These are phyloP conservation scores for Mycena belliarum DNA, from an alignment of 768 basidiomycete species.

Conservation along the genomic window DNA sequence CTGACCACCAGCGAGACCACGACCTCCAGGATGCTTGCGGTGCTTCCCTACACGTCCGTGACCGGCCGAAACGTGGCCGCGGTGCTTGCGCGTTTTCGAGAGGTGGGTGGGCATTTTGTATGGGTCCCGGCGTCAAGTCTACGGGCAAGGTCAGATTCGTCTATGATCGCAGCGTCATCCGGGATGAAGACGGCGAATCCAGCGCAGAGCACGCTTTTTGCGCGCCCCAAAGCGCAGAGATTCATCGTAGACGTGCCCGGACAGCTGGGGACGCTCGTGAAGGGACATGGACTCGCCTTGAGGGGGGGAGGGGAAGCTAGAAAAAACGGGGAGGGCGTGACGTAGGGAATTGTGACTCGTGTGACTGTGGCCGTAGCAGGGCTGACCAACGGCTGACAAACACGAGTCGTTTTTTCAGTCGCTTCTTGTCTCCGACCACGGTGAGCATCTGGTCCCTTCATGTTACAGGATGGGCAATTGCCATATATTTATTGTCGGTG, in stretches of 20 bases:
- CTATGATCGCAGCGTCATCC: too few species aligned
- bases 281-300: too few species aligned
- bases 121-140: background rate
- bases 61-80: conserved; percentile 99
- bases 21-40: conserved; percentile 99
- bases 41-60: conserved; percentile 99
- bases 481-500: conserved; percentile 80
- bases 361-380: too few species aligned
- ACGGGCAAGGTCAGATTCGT: background rate
- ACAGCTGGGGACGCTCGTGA: too few species aligned
- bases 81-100: conserved; percentile 98
- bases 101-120: conserved; percentile 87
- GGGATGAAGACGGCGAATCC: background rate
- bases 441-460: background rate
- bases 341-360: too few species aligned
- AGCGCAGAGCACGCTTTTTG: too few species aligned
- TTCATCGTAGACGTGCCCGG: too few species aligned
- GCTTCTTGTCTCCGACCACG: background rate
- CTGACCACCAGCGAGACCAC: conserved; percentile 99
- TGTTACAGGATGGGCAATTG: background rate
- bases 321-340: too few species aligned
- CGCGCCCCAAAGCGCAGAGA: too few species aligned
- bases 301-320: too few species aligned
- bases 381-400: too few species aligned
- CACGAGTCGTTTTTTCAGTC: background rate